A percentile compares a stretch with the other conserved stretches of the same genome.
Conservation (phyloP, 1,284 basidiomycete genomes). For the Sanghuangporus baumii region DNA sequence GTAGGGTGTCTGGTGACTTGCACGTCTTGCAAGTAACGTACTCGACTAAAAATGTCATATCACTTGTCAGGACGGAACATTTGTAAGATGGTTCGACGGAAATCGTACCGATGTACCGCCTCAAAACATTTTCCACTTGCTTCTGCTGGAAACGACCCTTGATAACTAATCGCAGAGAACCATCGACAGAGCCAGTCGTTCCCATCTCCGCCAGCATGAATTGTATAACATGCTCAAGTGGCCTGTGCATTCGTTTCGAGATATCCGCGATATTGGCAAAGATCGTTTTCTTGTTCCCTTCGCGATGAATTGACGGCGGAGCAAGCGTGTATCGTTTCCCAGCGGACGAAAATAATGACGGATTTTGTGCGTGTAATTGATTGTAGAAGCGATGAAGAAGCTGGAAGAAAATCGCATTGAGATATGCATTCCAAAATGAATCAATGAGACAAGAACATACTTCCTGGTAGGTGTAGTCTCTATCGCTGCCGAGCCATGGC, state of each 20-base stretch:
- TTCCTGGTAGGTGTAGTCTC: conserved; percentile 94
- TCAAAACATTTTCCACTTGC: conserved; percentile 96
- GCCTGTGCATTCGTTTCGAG: conserved; percentile 97
- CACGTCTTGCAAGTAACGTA: conserved; percentile 99
- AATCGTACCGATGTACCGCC: conserved; percentile 88
- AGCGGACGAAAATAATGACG: conserved; percentile 79
- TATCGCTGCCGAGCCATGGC: conserved; percentile 87
- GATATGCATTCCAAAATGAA: neutral
- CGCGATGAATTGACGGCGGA: conserved; percentile 91
- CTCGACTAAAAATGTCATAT: conserved; percentile 62
- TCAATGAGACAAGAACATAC: conserved; percentile 34
- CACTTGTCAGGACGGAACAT: neutral
- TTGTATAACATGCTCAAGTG: conserved; percentile 98
- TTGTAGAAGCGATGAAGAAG: conserved; percentile 92
- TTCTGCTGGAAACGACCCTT: conserved; percentile 98
- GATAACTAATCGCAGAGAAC: conserved; percentile 90
- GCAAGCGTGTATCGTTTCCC: conserved; percentile 96
- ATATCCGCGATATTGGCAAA: conserved; percentile 98
- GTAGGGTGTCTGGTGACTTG: conserved; percentile 95
- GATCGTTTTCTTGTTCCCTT: conserved; percentile 95
- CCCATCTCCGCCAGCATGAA: conserved; percentile 99
- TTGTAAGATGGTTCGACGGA: neutral
- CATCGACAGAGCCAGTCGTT: conserved; percentile 95
- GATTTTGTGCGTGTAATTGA: conserved; percentile 91
- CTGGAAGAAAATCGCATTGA: conserved; percentile 35